Percentiles rank a stretch among this genome's conserved stretches.
phyloP scores from a whole-genome alignment of 768 basidiomycete species.

The Brasilioporus rufonigricans region DNA sequence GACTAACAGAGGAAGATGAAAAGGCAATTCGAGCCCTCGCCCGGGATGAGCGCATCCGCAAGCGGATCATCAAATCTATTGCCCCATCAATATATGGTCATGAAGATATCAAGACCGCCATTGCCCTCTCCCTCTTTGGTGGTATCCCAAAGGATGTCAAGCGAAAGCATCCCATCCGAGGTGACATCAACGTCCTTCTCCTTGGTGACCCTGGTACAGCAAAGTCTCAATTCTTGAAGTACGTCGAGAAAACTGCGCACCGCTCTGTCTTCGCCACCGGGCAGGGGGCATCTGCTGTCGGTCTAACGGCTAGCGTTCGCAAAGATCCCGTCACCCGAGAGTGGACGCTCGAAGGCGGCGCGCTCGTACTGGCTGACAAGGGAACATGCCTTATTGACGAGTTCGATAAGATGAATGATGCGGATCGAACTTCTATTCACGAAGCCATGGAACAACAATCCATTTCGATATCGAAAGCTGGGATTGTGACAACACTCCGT shows the following conservation, averaged over 20 bases:
- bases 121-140: constrained; percentile 92
- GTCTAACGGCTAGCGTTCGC: constrained; percentile 97
- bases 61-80: constrained; percentile 97
- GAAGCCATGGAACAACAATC: constrained; percentile 99
- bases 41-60: constrained; percentile 91
- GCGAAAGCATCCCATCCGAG: constrained; percentile 92
- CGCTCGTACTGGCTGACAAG: constrained; percentile 97
- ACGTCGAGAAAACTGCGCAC: constrained; percentile 97
- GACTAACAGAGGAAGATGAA: constrained; percentile 96
- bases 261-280: constrained; percentile 98
- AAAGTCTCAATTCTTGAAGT: constrained; percentile 98
- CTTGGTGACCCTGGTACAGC: constrained; percentile 99
- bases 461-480: constrained; percentile 98
- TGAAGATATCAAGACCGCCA: constrained; percentile 97
- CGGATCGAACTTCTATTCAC: constrained; percentile 96
- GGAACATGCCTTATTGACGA: constrained; percentile 98
- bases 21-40: constrained; percentile 84
- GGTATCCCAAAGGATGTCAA: constrained; percentile 96
- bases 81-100: constrained; percentile 99
- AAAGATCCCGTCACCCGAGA: constrained; percentile 97
- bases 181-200: constrained; percentile 95
- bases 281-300: constrained; percentile 96
- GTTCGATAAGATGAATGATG: constrained; percentile 99
- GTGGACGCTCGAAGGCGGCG: constrained; percentile 99
- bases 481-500: constrained; percentile 97